Percentiles rank a stretch among this genome's conserved stretches.
Conservation (phyloP, 176 grass and related monocot species). For the Typha latifolia region DNA sequence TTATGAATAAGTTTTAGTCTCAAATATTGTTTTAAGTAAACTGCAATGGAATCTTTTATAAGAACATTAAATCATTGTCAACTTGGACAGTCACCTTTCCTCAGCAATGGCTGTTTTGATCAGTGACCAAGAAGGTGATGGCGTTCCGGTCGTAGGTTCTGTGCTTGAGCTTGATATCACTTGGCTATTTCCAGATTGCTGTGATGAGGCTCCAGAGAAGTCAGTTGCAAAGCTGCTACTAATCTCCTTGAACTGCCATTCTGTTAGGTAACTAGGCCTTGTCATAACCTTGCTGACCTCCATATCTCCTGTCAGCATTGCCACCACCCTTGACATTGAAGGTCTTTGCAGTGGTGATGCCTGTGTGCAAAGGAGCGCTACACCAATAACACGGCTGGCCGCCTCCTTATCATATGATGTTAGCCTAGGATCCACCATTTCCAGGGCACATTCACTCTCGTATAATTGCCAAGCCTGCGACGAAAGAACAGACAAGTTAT, state of each 20-base stretch:
- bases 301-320: slow-evolving; percentile 39
- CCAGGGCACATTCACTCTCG: slow-evolving; percentile 14
- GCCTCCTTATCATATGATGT: slow-evolving; percentile 18
- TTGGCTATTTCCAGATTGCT: slow-evolving; percentile 9
- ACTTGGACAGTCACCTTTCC: slow-evolving; percentile 35
- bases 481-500: background rate
- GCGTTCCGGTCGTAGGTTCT: background rate
- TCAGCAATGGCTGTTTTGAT: slow-evolving; percentile 28
- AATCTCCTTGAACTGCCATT: slow-evolving; percentile 43
- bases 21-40: too few species aligned
- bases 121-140: slow-evolving; percentile 13
- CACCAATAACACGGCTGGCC: slow-evolving; percentile 14
- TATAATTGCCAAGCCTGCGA: slow-evolving; percentile 32
- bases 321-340: slow-evolving; percentile 54
- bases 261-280: slow-evolving; percentile 62
- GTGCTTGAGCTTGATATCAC: slow-evolving; percentile 9
- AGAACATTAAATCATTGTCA: background rate
- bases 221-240: slow-evolving; percentile 27
- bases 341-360: slow-evolving; percentile 40
- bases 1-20: too few species aligned
- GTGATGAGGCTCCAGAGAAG: slow-evolving; percentile 12
- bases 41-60: too few species aligned
- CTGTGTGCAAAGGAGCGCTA: slow-evolving; percentile 44
- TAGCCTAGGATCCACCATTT: slow-evolving; percentile 21
- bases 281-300: slow-evolving; percentile 24